A percentile compares a stretch with the other conserved stretches of the same genome.
These are phyloP conservation scores for Xylariaceae sp. DNA, from an alignment of 2,329 filamentous ascomycete species.

Conservation along the genomic window DNA sequence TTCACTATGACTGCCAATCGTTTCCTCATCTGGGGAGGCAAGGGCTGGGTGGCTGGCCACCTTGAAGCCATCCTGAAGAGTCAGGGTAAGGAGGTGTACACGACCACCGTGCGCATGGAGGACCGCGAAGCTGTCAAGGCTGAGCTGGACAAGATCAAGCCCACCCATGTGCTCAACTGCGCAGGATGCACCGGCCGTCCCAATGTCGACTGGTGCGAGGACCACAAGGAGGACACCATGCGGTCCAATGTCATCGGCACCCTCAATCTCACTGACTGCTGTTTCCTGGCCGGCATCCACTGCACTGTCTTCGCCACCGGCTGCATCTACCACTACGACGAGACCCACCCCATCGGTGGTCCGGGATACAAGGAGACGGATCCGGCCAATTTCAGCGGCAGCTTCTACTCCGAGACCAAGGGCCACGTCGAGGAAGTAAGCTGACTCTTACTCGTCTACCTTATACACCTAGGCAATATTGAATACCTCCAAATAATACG, in stretches of 20 bases:
- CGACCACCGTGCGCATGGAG: constrained; percentile 61
- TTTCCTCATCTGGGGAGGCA: constrained; percentile 61
- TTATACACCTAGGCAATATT: too few relatives aligned
- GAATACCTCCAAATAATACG: background rate
- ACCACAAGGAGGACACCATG: constrained; percentile 62
- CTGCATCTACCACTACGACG: constrained; percentile 62
- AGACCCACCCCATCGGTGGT: constrained; percentile 54
- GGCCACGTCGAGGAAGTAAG: constrained; percentile 58
- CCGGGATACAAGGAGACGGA: constrained; percentile 58
- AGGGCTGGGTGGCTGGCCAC: constrained; percentile 59
- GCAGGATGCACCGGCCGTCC: constrained; percentile 62
- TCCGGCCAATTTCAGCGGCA: constrained; percentile 58
- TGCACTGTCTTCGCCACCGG: constrained; percentile 63
- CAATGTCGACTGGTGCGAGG: constrained; percentile 68
- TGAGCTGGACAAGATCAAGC: constrained; percentile 54
- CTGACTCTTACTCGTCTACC: constrained; percentile 1
- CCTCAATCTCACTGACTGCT: constrained; percentile 58
- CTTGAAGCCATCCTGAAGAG: constrained; percentile 52
- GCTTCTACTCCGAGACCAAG: constrained; percentile 65
- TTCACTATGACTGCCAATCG: constrained; percentile 31
- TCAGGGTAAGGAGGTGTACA: constrained; percentile 56
- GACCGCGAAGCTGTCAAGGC: constrained; percentile 51
- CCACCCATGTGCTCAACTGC: constrained; percentile 62
- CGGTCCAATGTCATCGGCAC: constrained; percentile 63
- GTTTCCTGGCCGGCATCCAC: constrained; percentile 54